phyloP scores from a whole-genome alignment of 139 green algal genomes.

The Coelastrella sp. region DNA sequence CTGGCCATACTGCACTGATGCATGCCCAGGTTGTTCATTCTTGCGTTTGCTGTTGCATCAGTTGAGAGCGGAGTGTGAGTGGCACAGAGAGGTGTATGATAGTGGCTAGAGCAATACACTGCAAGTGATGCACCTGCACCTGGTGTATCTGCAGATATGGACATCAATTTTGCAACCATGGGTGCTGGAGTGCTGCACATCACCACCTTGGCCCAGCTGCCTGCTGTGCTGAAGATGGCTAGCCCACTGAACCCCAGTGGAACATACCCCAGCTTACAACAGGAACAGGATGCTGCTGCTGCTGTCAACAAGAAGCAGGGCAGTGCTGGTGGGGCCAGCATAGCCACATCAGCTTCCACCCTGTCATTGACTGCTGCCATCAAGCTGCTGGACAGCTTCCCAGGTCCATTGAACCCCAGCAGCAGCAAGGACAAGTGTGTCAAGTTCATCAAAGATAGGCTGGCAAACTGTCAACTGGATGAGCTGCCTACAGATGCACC shows the following conservation, averaged over 20 bases:
- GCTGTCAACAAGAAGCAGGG: neutral
- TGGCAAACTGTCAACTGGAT: constrained; percentile 5
- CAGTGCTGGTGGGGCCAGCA: neutral
- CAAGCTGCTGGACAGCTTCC: constrained; percentile 45
- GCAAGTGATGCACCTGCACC: neutral
- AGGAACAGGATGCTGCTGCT: constrained; percentile 2
- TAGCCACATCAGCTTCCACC: constrained; percentile 8
- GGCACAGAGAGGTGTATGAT: too few species aligned
- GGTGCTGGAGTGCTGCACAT: constrained; percentile 28
- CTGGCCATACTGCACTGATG: neutral
- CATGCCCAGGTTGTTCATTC: neutral
- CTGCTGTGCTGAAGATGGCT: neutral
- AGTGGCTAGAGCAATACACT: too few species aligned
- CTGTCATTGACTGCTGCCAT: constrained; percentile 1
- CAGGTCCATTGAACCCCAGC: constrained; percentile 46
- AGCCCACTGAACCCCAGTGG: neutral
- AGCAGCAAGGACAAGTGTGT: constrained; percentile 53
- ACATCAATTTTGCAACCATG: constrained; percentile 36
- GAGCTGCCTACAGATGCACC: constrained; percentile 9
- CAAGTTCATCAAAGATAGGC: constrained; percentile 49
- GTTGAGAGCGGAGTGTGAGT: too few species aligned
- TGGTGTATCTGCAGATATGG: constrained; percentile 8
- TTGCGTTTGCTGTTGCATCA: neutral
- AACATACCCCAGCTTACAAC: neutral
- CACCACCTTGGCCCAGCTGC: constrained; percentile 3